phyloP scores from a whole-genome alignment of 805 yeast species.

The Ogataea ramenticola region DNA sequence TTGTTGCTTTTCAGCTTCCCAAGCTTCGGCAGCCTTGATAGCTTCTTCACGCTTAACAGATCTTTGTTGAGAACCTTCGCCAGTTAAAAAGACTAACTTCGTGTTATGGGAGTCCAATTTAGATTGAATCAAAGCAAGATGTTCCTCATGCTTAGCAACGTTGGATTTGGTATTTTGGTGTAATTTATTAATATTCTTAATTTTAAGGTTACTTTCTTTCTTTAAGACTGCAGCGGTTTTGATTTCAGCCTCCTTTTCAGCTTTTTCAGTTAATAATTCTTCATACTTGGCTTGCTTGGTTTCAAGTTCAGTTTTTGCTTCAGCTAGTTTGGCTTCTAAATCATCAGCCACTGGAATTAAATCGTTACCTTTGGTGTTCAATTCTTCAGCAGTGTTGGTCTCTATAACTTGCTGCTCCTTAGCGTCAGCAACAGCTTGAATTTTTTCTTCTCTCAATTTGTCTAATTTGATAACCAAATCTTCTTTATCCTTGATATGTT shows the following conservation, averaged over 20 bases:
- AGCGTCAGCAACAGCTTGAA: slow-evolving; percentile 20
- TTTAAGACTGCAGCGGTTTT: slow-evolving; percentile 23
- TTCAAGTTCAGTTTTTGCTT: slow-evolving; percentile 8
- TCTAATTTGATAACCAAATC: slow-evolving; percentile 35
- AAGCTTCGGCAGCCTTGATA: slow-evolving; percentile 28
- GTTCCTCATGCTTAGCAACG: slow-evolving; percentile 31
- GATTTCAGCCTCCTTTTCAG: slow-evolving; percentile 27
- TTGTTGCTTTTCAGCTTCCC: slow-evolving; percentile 40
- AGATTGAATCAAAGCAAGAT: slow-evolving; percentile 35
- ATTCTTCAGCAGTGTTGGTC: slow-evolving; percentile 23
- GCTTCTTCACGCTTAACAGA: slow-evolving; percentile 33
- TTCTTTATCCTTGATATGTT: slow-evolving; percentile 38
- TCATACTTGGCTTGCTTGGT: slow-evolving; percentile 24
- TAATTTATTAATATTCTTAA: slow-evolving; percentile 25
- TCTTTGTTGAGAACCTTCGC: slow-evolving; percentile 31
- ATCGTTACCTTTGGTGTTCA: slow-evolving; percentile 31
- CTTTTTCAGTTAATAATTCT: slow-evolving; percentile 34
- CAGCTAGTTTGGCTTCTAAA: slow-evolving; percentile 31
- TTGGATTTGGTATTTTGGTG: slow-evolving; percentile 32
- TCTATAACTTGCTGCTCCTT: slow-evolving; percentile 23
- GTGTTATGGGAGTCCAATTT: slow-evolving; percentile 38
- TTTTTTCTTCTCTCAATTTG: slow-evolving; percentile 31
- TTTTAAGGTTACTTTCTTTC: slow-evolving; percentile 33
- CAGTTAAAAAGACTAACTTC: slow-evolving; percentile 30
- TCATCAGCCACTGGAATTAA: slow-evolving; percentile 29